Percentiles rank a stretch among this genome's conserved stretches.
phyloP scores from a whole-genome alignment of 768 basidiomycete genomes.

The Lanmaoa pseudosensibilis region DNA sequence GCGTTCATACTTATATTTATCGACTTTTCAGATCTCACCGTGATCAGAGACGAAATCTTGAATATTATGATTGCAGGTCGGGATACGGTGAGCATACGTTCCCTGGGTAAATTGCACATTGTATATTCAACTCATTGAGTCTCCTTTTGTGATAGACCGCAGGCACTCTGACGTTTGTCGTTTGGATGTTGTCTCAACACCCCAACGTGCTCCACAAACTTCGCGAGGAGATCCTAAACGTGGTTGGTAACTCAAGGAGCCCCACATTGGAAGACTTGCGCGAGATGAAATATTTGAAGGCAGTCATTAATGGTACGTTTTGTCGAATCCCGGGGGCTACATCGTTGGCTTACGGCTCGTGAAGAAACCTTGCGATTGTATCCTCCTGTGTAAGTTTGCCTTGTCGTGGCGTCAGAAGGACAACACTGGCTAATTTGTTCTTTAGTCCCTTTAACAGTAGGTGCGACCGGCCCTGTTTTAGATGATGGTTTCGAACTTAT shows the following conservation, averaged over 20 bases:
- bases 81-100: constrained; percentile 29
- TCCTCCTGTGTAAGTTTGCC: constrained; percentile 31
- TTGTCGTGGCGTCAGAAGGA: neutral
- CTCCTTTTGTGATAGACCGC: constrained; percentile 25
- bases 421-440: neutral
- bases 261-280: constrained; percentile 35
- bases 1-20: neutral
- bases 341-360: constrained; percentile 1
- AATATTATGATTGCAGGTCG: constrained; percentile 40
- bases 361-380: constrained; percentile 32
- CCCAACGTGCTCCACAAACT: constrained; percentile 30
- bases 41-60: constrained; percentile 37
- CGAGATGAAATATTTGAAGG: constrained; percentile 41
- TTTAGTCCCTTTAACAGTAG: constrained; percentile 29
- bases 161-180: constrained; percentile 28
- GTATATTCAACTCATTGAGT: neutral
- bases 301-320: constrained; percentile 37
- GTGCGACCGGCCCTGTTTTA: neutral
- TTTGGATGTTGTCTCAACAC: constrained; percentile 32
- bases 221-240: constrained; percentile 30
- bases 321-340: neutral
- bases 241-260: constrained; percentile 27
- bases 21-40: constrained; percentile 24
- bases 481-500: neutral
- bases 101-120: neutral